Evolutionary conservation across 352 stramenopile genomes (phyloP).

Genomic region (Halophytophthora polymorphica): DNA sequence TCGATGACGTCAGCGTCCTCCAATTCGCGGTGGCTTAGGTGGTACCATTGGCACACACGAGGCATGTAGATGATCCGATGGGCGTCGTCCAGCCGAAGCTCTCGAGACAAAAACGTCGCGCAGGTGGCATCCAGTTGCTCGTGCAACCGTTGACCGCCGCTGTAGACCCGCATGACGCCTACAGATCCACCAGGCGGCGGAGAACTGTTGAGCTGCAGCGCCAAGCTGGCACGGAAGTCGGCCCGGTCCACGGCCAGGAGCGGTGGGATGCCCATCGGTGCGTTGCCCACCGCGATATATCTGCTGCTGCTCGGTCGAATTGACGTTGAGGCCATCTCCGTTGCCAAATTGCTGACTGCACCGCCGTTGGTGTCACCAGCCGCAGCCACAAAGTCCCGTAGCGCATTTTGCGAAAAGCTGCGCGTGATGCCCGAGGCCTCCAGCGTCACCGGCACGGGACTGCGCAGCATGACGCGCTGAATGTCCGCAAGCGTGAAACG

Average conservation of each 20-base stretch:
- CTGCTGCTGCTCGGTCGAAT: conserved; percentile 35
- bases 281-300: conserved; percentile 25
- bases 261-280: conserved; percentile 26
- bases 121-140: conserved; percentile 72
- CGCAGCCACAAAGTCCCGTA: conserved; percentile 31
- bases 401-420: conserved; percentile 17
- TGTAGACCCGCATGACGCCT: conserved; percentile 69
- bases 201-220: conserved; percentile 71
- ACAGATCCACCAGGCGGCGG: conserved; percentile 13
- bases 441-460: conserved; percentile 31
- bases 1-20: conserved; percentile 10
- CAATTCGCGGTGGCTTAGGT: conserved; percentile 16
- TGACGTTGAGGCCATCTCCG: conserved; percentile 21
- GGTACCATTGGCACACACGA: conserved; percentile 61
- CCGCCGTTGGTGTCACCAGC: conserved; percentile 8
- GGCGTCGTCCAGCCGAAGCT: conserved; percentile 37
- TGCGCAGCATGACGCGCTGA: conserved; percentile 82
- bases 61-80: conserved; percentile 52
- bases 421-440: conserved; percentile 22
- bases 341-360: conserved; percentile 16
- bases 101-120: conserved; percentile 34
- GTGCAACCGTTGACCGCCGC: conserved; percentile 39
- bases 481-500: conserved; percentile 75
- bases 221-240: conserved; percentile 84
- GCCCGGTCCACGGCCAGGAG: conserved; percentile 28